phyloP scores from a whole-genome alignment of 805 yeast genomes.

The Candida ulmi region DNA sequence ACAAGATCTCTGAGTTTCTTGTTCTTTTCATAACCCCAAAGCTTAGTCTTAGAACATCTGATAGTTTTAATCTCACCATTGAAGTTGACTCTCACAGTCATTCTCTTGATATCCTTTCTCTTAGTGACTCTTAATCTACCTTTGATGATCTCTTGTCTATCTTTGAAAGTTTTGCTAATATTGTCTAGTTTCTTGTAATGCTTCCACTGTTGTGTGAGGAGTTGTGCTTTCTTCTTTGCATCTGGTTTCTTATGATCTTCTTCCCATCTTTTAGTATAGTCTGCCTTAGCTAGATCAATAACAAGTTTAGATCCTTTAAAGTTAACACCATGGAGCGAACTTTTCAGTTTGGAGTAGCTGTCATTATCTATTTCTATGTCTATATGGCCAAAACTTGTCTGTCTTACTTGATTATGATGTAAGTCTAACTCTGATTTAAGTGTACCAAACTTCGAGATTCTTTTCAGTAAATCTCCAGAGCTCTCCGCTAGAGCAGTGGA shows the following conservation, averaged over 20 bases:
- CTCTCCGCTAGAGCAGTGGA: constrained; percentile 46
- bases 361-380: constrained; percentile 47
- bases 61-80: constrained; percentile 53
- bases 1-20: constrained; percentile 58
- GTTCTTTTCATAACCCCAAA: constrained; percentile 87
- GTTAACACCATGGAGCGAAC: constrained; percentile 60
- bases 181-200: constrained; percentile 31
- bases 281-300: constrained; percentile 58
- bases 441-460: constrained; percentile 62
- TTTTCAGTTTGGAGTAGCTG: constrained; percentile 43
- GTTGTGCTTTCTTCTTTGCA: constrained; percentile 28
- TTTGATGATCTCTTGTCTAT: constrained; percentile 36
- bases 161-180: constrained; percentile 32
- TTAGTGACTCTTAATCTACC: constrained; percentile 61
- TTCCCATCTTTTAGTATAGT: constrained; percentile 41
- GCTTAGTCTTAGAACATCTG: constrained; percentile 64
- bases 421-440: constrained; percentile 42
- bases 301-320: constrained; percentile 69
- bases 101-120: constrained; percentile 45
- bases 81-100: constrained; percentile 60
- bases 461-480: constrained; percentile 39
- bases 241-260: constrained; percentile 34
- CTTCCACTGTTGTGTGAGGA: constrained; percentile 33
- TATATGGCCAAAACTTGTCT: constrained; percentile 53
- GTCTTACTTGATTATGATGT: constrained; percentile 43